phyloP scores from a whole-genome alignment of 768 basidiomycete species.

The Leccinum disarticulatum region DNA sequence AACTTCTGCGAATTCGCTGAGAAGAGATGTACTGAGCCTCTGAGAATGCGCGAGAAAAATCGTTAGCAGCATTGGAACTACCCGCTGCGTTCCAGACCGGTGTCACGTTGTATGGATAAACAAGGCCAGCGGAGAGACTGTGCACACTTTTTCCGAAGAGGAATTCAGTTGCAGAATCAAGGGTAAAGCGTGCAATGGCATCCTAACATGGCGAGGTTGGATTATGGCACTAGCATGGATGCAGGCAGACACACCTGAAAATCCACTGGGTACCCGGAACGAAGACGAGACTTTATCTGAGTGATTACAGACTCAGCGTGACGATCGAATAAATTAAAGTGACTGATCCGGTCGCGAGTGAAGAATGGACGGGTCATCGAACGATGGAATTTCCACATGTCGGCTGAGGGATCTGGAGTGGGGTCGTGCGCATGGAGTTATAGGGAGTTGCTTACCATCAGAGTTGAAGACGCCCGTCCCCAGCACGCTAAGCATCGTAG shows the following conservation, averaged over 20 bases:
- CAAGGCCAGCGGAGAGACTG: conserved; percentile 49
- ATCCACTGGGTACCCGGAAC: conserved; percentile 53
- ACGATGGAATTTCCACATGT: conserved; percentile 65
- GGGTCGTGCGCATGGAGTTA: too few species aligned
- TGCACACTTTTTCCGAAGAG: conserved; percentile 61
- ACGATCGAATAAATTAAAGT: conserved; percentile 61
- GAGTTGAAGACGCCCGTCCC: conserved; percentile 71
- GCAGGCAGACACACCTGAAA: conserved; percentile 43
- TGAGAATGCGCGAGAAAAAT: conserved; percentile 50
- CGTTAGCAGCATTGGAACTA: conserved; percentile 35
- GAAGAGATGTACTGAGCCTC: conserved; percentile 46
- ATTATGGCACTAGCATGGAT: neutral
- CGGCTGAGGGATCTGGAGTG: conserved; percentile 31
- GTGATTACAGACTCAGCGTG: conserved; percentile 46
- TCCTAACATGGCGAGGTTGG: conserved; percentile 36
- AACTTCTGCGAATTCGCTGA: conserved; percentile 42
- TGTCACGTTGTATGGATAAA: conserved; percentile 47
- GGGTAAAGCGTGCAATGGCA: conserved; percentile 59
- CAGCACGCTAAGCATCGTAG: conserved; percentile 46
- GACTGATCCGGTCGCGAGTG: conserved; percentile 54
- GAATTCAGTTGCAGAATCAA: conserved; percentile 67
- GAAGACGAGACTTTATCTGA: conserved; percentile 48
- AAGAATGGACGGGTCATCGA: conserved; percentile 66
- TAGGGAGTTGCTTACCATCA: conserved; percentile 43
- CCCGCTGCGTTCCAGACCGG: conserved; percentile 20